Base-by-base conservation (phyloP, 768 basidiomycete species). In the Ramaria sp. region DNA sequence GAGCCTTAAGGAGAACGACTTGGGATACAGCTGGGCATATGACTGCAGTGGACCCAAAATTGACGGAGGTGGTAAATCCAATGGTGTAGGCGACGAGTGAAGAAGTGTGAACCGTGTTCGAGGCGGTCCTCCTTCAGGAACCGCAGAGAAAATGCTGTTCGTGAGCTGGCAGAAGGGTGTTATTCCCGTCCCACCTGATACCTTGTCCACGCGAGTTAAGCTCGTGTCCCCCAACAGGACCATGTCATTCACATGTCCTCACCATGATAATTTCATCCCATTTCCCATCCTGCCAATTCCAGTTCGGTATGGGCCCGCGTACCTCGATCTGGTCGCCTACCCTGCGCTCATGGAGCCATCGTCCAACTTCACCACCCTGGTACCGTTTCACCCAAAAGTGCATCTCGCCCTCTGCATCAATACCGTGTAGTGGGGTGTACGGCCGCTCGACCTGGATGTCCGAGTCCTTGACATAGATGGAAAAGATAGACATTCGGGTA, bases 201-300 rank as follows among this genome's bases (percentile, higher is more conserved):
- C 82, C 89, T 92, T 39, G 30, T 28, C 27, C 53, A 25, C n/a
- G 16, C 36, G 37, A n/a, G n/a, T n/a, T n/a, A n/a, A n/a, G 52
- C 18, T 25, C 28, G 48, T 18, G 34, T 44, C 18, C 32, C n/a
- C 32, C 25, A 20, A n/a, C 52, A 24, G 3, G 18, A 30, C 41
- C 10, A 20, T 56, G 50, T 10, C 34, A 34, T n/a, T 12, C 7
- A 1, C 1, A 49, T 27, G 32, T 25, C 32, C 75, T 41, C 63
- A 83, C 89, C 84, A 92, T 80, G 15, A 92, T 69, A 48, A 92
- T 67, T 57, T 92, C 82, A 61, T 92, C 89, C 84, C 84, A 90
- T 3, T 56, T 62, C 55, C 70, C 68, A 13, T 74, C 70, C 34
- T 70, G 71, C 70, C 71, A 75, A 27, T 59, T 62, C 82, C 83